phyloP scores from a whole-genome alignment of 2,329 filamentous ascomycete species.

The Alternaria solani region DNA sequence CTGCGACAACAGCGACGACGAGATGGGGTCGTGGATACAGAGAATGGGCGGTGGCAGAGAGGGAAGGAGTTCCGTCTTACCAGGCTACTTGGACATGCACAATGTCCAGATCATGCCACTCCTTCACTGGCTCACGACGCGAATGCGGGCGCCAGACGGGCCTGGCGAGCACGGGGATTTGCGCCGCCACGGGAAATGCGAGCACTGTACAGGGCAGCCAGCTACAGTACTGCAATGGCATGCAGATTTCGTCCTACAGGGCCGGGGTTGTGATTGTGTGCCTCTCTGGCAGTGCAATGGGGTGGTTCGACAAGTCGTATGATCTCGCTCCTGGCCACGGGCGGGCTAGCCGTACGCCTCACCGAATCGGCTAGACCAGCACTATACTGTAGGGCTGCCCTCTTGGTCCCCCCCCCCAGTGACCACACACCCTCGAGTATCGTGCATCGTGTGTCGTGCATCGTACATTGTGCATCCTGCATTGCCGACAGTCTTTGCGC shows the following conservation, averaged over 20 bases:
- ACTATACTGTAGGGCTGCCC: not conserved
- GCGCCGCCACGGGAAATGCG: slow-evolving; percentile 7
- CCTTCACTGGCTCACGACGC: slow-evolving; percentile 9
- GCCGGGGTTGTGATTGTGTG: slow-evolving; percentile 13
- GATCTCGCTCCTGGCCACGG: slow-evolving; percentile 12
- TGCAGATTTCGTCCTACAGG: slow-evolving; percentile 13
- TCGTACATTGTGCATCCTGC: not conserved
- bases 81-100: slow-evolving; percentile 12
- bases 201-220: not conserved
- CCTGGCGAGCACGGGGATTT: slow-evolving; percentile 5
- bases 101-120: slow-evolving; percentile 23
- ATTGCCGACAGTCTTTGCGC: not conserved
- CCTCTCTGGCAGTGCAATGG: slow-evolving; percentile 12
- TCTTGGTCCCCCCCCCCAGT: not conserved
- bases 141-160: slow-evolving; percentile 10
- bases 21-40: slow-evolving; percentile 9
- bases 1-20: slow-evolving; percentile 4
- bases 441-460: not conserved
- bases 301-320: slow-evolving; percentile 19
- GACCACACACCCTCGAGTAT: not conserved
- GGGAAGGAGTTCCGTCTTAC: slow-evolving; percentile 24
- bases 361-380: not conserved
- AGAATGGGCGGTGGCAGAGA: not conserved
- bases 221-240: not conserved
- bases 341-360: slow-evolving; percentile 6